These are phyloP conservation scores for Tephrocybe sp. DNA, from an alignment of 768 basidiomycete species.

Conservation along the genomic window DNA sequence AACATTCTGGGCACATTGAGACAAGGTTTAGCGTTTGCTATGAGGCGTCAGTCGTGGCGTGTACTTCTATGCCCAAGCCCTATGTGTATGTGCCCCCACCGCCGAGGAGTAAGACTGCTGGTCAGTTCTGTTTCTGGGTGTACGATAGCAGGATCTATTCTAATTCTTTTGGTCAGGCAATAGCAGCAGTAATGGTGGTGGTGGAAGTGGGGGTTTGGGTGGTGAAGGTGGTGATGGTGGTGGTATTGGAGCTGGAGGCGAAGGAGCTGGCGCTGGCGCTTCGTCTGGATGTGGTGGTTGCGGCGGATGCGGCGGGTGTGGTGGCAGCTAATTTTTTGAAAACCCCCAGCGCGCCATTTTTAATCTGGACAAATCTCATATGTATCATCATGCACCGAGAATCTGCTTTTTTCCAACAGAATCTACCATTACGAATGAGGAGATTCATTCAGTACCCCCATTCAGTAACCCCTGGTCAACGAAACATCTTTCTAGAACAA, in stretches of 20 bases:
- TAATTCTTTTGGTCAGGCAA: neutral
- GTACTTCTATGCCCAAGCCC: neutral
- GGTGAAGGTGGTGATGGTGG: neutral
- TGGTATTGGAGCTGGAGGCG: neutral
- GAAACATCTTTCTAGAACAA: too few species aligned
- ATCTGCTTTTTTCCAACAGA: too few species aligned
- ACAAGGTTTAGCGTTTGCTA: neutral
- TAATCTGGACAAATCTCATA: too few species aligned
- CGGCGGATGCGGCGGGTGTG: neutral
- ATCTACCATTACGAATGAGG: too few species aligned
- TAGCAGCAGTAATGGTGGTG: neutral
- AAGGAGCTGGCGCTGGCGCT: neutral
- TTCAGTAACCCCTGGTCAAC: too few species aligned
- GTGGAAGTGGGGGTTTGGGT: neutral
- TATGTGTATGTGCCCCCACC: neutral
- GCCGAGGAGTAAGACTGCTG: neutral
- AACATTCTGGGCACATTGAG: neutral
- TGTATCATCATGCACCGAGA: too few species aligned
- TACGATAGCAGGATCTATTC: neutral
- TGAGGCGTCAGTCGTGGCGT: neutral
- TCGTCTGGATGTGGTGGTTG: neutral
- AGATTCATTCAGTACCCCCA: too few species aligned
- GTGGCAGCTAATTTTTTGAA: neutral
- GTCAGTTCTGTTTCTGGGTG: neutral
- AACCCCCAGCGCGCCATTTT: too few species aligned